phyloP scores from a whole-genome alignment of 2,329 filamentous ascomycete genomes.

The Mariannaea elegans region DNA sequence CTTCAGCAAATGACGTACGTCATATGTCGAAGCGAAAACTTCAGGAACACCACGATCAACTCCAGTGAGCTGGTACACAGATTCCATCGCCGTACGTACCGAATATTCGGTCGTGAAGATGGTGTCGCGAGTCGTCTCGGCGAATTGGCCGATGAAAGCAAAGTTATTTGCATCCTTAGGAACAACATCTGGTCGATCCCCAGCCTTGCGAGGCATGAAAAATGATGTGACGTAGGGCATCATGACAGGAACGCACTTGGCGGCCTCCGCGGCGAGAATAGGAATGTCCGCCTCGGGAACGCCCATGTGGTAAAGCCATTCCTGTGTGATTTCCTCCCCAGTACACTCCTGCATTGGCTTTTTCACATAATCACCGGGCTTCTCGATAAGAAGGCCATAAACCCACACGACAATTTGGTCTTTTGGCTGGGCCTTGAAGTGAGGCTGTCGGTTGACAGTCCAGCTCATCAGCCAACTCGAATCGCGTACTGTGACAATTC shows the following conservation, averaged over 20 bases:
- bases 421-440: constrained; percentile 26
- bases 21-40: constrained; percentile 24
- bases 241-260: constrained; percentile 25
- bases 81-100: constrained; percentile 48
- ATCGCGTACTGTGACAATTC: constrained; percentile 43
- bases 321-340: constrained; percentile 22
- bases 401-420: constrained; percentile 22
- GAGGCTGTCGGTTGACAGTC: constrained; percentile 27
- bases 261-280: constrained; percentile 16
- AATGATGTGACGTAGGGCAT: constrained; percentile 27
- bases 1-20: constrained; percentile 16
- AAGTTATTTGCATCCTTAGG: constrained; percentile 18
- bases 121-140: constrained; percentile 27
- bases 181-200: constrained; percentile 18
- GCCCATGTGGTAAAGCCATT: constrained; percentile 26
- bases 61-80: constrained; percentile 39
- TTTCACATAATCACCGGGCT: constrained; percentile 25
- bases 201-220: constrained; percentile 26
- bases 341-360: constrained; percentile 29
- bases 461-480: constrained; percentile 26
- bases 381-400: constrained; percentile 22
- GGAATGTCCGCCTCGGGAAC: constrained; percentile 19
- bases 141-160: constrained; percentile 27
- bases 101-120: constrained; percentile 46
- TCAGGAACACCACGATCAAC: constrained; percentile 23